Conservation (phyloP, 2,329 filamentous ascomycete species). For the Emmonsiellopsis sp. region DNA sequence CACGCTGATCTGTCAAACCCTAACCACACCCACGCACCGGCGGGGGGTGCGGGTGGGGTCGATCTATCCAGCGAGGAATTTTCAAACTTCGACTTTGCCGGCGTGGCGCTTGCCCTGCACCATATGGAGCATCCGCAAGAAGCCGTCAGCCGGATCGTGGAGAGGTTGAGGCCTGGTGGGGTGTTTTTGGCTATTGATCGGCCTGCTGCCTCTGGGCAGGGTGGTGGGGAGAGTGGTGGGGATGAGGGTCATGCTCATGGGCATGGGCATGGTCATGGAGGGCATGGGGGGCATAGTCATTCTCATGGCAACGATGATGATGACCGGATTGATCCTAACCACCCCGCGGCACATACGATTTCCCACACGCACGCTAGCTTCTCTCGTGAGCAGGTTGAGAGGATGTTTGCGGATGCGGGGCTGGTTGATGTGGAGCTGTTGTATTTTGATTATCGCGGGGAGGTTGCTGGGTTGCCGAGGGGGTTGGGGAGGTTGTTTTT, state of each 20-base stretch:
- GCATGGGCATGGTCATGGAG: background rate
- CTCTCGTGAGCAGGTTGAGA: constrained; percentile 5
- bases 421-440: constrained; percentile 4
- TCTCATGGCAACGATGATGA: background rate
- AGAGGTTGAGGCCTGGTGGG: constrained; percentile 10
- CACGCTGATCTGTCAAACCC: constrained; percentile 6
- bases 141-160: constrained; percentile 4
- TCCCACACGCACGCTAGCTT: constrained; percentile 8
- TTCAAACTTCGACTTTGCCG: constrained; percentile 12
- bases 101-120: constrained; percentile 10
- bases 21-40: background rate
- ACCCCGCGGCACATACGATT: constrained; percentile 9
- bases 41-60: background rate
- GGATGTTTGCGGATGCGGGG: constrained; percentile 5
- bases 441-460: constrained; percentile 8
- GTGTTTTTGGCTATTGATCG: constrained; percentile 11
- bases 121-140: constrained; percentile 9
- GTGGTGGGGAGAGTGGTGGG: background rate
- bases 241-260: background rate
- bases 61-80: constrained; percentile 4
- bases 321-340: background rate
- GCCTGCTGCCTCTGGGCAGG: constrained; percentile 1
- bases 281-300: background rate
- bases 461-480: constrained; percentile 7
- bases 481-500: constrained; percentile 9